Conservation (phyloP, 163 green algal species). For the Picocystis sp. region DNA sequence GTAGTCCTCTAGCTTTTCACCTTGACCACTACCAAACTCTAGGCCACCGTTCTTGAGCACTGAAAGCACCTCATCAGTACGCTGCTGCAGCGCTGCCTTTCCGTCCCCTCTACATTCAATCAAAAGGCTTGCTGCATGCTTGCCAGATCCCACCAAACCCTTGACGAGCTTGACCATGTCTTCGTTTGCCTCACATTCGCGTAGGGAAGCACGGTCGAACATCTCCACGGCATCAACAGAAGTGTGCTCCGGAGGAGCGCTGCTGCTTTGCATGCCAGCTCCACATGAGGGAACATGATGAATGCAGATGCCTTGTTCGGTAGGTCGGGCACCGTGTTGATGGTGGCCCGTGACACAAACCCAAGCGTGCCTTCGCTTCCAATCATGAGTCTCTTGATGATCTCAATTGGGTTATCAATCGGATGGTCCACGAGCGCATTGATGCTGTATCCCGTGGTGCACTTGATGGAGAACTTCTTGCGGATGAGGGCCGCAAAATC, state of each 20-base stretch:
- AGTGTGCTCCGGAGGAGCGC: slow-evolving; percentile 39
- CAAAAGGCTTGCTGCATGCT: slow-evolving; percentile 70
- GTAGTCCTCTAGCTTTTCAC: slow-evolving; percentile 36
- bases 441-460: slow-evolving; percentile 89
- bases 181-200: slow-evolving; percentile 49
- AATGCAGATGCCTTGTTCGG: slow-evolving; percentile 80
- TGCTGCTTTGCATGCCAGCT: slow-evolving; percentile 21
- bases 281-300: slow-evolving; percentile 75
- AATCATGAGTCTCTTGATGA: slow-evolving; percentile 89
- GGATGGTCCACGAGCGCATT: slow-evolving; percentile 92
- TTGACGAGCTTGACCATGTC: slow-evolving; percentile 48
- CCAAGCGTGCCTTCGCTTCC: slow-evolving; percentile 83
- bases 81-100: slow-evolving; percentile 35
- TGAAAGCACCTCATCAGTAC: slow-evolving; percentile 43
- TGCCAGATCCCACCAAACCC: slow-evolving; percentile 48
- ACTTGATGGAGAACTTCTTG: slow-evolving; percentile 97
- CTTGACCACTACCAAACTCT: slow-evolving; percentile 37
- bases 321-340: slow-evolving; percentile 86
- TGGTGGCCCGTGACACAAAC: slow-evolving; percentile 72
- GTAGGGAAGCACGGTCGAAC: slow-evolving; percentile 60
- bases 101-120: slow-evolving; percentile 78
- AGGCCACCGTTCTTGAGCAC: slow-evolving; percentile 38
- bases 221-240: slow-evolving; percentile 86
- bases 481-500: slow-evolving; percentile 70
- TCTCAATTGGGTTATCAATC: slow-evolving; percentile 75